Evolutionary conservation across 192 early-diverging fungal genomes (phyloP).

Genomic region (Gonapodya sp.): DNA sequence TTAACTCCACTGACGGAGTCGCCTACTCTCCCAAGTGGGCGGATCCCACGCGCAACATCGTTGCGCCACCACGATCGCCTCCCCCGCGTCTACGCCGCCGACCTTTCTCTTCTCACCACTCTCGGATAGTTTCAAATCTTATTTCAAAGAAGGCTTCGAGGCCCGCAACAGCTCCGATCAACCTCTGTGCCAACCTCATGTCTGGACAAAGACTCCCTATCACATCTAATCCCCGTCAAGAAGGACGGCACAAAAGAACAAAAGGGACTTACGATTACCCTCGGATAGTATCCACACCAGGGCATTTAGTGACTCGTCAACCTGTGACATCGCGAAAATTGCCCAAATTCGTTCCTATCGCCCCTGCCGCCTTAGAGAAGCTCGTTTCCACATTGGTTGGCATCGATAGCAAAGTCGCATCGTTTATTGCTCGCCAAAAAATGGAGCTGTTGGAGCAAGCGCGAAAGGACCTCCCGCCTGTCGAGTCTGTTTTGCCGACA

Average conservation of each 20-base stretch:
- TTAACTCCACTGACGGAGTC: neutral
- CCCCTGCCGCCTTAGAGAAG: neutral
- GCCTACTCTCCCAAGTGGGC: neutral
- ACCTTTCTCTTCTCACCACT: neutral
- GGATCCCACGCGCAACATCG: neutral
- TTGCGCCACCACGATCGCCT: neutral
- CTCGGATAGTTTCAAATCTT: neutral
- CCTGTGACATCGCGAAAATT: neutral
- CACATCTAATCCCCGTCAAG: neutral
- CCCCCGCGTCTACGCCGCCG: neutral
- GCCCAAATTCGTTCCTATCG: neutral
- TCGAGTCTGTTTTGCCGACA: neutral
- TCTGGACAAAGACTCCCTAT: neutral
- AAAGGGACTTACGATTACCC: neutral
- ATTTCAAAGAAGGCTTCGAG: neutral
- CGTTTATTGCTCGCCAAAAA: neutral
- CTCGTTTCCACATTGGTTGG: neutral
- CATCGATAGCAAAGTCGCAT: neutral
- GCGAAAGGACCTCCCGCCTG: neutral
- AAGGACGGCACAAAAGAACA: neutral
- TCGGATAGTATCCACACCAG: neutral
- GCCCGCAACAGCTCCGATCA: neutral
- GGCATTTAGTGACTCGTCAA: neutral
- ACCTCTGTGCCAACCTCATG: neutral
- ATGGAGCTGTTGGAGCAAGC: neutral